phyloP scores from a whole-genome alignment of 192 early-diverging fungal genomes.

The Linnemannia zychae region DNA sequence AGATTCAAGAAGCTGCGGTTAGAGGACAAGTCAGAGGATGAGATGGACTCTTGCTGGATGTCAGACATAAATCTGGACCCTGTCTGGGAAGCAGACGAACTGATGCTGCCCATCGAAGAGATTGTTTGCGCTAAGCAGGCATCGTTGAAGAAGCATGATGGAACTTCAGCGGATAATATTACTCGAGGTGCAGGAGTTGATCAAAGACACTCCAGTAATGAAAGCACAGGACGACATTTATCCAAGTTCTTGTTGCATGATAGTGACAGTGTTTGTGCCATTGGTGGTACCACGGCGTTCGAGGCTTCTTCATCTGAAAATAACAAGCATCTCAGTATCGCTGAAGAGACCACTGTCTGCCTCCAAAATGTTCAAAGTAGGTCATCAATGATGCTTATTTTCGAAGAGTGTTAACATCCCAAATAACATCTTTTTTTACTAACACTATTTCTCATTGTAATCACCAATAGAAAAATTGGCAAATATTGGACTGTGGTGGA shows the following conservation, averaged over 20 bases:
- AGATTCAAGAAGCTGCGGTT: slow-evolving; percentile 74
- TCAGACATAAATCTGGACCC: slow-evolving; percentile 42
- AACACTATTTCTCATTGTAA: slow-evolving; percentile 4
- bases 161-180: background rate
- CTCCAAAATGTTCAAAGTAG: slow-evolving; percentile 61
- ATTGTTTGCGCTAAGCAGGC: slow-evolving; percentile 22
- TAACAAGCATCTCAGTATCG: slow-evolving; percentile 35
- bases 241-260: slow-evolving; percentile 22
- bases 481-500: slow-evolving; percentile 60
- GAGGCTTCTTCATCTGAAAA: background rate
- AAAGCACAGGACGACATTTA: background rate
- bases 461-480: slow-evolving; percentile 54
- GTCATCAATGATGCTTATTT: background rate
- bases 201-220: background rate
- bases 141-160: background rate
- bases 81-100: slow-evolving; percentile 38
- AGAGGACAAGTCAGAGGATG: slow-evolving; percentile 72
- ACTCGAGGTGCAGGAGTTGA: background rate
- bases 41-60: slow-evolving; percentile 41
- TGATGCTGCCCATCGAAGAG: slow-evolving; percentile 25
- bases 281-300: slow-evolving; percentile 65
- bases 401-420: background rate
- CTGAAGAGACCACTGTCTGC: slow-evolving; percentile 63
- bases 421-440: background rate
- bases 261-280: slow-evolving; percentile 28